Evolutionary conservation across 345 rosid species (phyloP).

Genomic region (Iberis pinnata): DNA sequence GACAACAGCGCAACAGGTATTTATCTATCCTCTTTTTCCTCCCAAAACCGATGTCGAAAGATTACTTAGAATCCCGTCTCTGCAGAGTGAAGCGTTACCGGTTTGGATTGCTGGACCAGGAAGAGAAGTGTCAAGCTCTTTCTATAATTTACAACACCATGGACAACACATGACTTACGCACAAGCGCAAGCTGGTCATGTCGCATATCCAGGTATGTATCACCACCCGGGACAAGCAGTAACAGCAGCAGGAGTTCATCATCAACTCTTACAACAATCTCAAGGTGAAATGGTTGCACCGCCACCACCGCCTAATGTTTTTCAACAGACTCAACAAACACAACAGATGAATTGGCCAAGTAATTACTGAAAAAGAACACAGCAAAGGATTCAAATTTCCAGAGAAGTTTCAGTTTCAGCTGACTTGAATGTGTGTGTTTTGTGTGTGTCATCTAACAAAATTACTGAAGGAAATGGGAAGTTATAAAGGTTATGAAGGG

Average conservation of each 20-base stretch:
- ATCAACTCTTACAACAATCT: conserved; percentile 72
- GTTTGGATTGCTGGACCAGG: conserved; percentile 82
- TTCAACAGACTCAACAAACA: conserved; percentile 89
- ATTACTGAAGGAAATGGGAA: conserved; percentile 1
- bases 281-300: conserved; percentile 74
- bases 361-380: conserved; percentile 59
- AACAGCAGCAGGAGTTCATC: conserved; percentile 39
- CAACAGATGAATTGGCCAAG: conserved; percentile 90
- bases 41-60: background rate
- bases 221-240: conserved; percentile 65
- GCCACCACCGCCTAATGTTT: conserved; percentile 54
- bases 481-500: conserved; percentile 24
- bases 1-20: conserved; percentile 66
- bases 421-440: conserved; percentile 8
- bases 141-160: conserved; percentile 63
- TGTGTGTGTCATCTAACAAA: conserved; percentile 23
- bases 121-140: conserved; percentile 68
- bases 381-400: conserved; percentile 2
- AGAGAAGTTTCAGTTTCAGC: conserved; percentile 28
- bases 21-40: background rate
- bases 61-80: background rate
- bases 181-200: conserved; percentile 58
- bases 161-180: conserved; percentile 77
- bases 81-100: conserved; percentile 78
- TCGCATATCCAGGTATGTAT: conserved; percentile 56